These are phyloP conservation scores for Schizochytrium sp. DNA, from an alignment of 108 stramenopile genomes.

Conservation along the genomic window DNA sequence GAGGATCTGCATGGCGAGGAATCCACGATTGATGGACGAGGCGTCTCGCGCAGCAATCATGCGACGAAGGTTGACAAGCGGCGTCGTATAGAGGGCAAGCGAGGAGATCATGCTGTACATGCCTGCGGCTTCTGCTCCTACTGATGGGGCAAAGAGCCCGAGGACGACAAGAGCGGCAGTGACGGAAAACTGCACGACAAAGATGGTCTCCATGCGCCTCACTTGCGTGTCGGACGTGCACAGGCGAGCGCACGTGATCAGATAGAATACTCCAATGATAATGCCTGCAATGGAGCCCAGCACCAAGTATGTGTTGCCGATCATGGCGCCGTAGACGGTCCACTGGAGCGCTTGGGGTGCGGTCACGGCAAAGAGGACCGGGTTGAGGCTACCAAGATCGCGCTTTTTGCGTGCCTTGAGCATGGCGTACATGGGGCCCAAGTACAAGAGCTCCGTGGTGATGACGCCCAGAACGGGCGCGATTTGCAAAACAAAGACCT, in stretches of 20 bases:
- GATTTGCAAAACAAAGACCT: neutral
- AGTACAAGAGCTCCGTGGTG: neutral
- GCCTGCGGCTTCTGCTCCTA: neutral
- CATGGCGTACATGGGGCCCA: neutral
- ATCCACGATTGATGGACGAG: neutral
- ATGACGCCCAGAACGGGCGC: neutral
- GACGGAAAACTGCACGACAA: neutral
- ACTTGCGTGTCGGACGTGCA: neutral
- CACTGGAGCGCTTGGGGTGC: neutral
- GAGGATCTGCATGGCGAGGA: neutral
- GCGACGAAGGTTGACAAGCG: neutral
- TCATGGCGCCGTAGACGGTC: neutral
- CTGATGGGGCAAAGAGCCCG: neutral
- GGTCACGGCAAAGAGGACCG: conserved; percentile 1
- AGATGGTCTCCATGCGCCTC: neutral
- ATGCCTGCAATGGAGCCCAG: neutral
- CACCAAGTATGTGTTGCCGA: neutral
- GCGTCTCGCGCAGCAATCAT: neutral
- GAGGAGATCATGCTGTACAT: neutral
- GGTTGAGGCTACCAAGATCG: neutral
- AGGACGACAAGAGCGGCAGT: neutral
- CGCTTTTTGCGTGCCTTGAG: neutral
- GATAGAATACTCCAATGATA: neutral
- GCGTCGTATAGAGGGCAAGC: neutral
- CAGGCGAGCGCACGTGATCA: neutral